Evolutionary conservation across 768 basidiomycete species (phyloP).

Genomic region (Coprinopsis strossmayeri): DNA sequence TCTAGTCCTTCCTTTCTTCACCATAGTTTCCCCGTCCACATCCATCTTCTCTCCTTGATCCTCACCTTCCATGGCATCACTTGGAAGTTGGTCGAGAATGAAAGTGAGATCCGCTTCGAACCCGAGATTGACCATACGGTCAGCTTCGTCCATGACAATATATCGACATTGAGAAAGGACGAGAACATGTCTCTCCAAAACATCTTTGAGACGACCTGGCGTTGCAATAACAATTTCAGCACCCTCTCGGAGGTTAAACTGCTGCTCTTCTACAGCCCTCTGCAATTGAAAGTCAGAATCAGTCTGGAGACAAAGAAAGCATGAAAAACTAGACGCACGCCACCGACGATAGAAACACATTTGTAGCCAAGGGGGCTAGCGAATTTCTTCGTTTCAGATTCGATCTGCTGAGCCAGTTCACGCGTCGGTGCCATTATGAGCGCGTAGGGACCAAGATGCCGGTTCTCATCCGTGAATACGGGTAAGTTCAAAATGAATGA

Average conservation of each 20-base stretch:
- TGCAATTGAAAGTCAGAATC: conserved; percentile 21
- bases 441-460: conserved; percentile 90
- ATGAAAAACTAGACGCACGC: conserved; percentile 44
- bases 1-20: conserved; percentile 68
- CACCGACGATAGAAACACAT: conserved; percentile 98
- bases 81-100: conserved; percentile 89
- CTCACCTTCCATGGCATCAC: conserved; percentile 84
- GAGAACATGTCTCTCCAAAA: conserved; percentile 91
- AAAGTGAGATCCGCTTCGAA: conserved; percentile 94
- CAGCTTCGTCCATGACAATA: conserved; percentile 99
- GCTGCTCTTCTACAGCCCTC: conserved; percentile 95
- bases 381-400: conserved; percentile 88
- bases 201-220: conserved; percentile 96
- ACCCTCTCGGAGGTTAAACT: conserved; percentile 95
- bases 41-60: conserved; percentile 73
- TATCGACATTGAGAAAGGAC: conserved; percentile 97
- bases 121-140: conserved; percentile 97
- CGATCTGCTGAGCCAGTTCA: conserved; percentile 97
- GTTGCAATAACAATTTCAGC: conserved; percentile 99
- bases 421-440: conserved; percentile 95
- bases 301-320: background rate
- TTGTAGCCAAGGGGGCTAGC: conserved; percentile 84
- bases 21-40: conserved; percentile 59
- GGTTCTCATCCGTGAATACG: conserved; percentile 83
- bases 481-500: conserved; percentile 87